Evolutionary conservation across 2,329 filamentous ascomycete species (phyloP).

Genomic region (Alternaria solani): DNA sequence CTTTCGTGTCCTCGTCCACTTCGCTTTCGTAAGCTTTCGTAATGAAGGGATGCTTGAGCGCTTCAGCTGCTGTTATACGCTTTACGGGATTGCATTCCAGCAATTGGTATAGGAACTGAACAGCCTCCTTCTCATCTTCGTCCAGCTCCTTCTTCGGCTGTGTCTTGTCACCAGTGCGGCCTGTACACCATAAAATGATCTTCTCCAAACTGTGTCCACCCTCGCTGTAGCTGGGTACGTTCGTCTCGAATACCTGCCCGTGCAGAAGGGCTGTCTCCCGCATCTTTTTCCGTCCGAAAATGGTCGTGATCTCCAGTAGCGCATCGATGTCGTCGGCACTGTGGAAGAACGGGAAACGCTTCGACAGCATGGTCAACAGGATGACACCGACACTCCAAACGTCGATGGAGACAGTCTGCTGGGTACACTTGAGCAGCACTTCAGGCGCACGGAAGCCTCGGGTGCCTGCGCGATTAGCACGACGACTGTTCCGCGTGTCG

Average conservation of each 20-base stretch:
- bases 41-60: constrained; percentile 76
- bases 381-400: constrained; percentile 99
- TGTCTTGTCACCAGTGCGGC: constrained; percentile 68
- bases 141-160: constrained; percentile 61
- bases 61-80: constrained; percentile 78
- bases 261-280: constrained; percentile 81
- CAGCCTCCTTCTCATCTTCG: constrained; percentile 74
- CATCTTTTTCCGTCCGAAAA: constrained; percentile 89
- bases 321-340: constrained; percentile 98
- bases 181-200: constrained; percentile 94
- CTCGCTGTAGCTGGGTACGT: constrained; percentile 86
- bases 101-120: constrained; percentile 74
- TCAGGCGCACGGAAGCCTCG: constrained; percentile 95
- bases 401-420: constrained; percentile 90
- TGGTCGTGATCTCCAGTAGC: constrained; percentile 95
- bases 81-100: constrained; percentile 78
- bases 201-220: constrained; percentile 89
- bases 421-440: constrained; percentile 95
- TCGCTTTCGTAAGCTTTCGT: constrained; percentile 39
- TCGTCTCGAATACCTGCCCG: constrained; percentile 91
- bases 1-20: constrained; percentile 46
- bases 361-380: constrained; percentile 89
- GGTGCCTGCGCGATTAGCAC: constrained; percentile 93
- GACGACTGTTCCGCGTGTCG: constrained; percentile 84
- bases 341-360: constrained; percentile 97